Evolutionary conservation across 1,284 basidiomycete species (phyloP), one percentile per base, ranked within the genome.

Genomic region (Caloboletus inedulis): DNA sequence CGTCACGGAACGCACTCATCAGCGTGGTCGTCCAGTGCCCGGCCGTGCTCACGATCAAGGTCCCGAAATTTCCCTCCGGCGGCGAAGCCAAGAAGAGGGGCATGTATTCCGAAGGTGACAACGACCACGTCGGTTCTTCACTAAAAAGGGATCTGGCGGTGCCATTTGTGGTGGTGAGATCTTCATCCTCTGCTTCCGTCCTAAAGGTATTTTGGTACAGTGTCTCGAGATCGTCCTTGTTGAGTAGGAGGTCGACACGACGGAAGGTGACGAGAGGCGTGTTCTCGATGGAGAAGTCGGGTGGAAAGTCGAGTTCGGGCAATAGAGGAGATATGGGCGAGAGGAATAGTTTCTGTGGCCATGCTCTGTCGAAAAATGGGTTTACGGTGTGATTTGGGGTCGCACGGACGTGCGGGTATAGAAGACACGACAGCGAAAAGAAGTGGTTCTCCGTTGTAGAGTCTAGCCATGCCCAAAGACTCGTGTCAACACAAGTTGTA

Each of bases 381-480:
- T 76, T 76, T 40, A 72, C 70, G 37, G 73, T 76, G 58, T 83
- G 85, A 58, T 80, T 75, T 0, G 84, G 84, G 1, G 79, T 83
- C 1, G 83, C 84, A 41, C 75, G 74, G 35, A 86, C 82, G 61
- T 86, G 82, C 0, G 84, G 83, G 64, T 78, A 81, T 3, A 87
- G 73, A 37, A 79, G 56, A 59, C 84, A 87, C 0, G 84, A 85
- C 1, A 86, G 64, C 6, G 84, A 85, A 65, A 85, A 85, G 71
- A 86, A 86, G 64, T 86, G 84, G 54, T 81, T 81, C 60, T 86
- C 84, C 1, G 81, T 80, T 23, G 85, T 80, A 2, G 84, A 85
- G 59, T 86, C 84, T 83, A 40, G 23, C 5, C 33, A 16, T 2
- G 6, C 3, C 8, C 30, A 23, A 31, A 33, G 5, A 25, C 19